These are phyloP conservation scores for Colletotrichum sp. DNA, from an alignment of 2,329 filamentous ascomycete species.

Conservation along the genomic window DNA sequence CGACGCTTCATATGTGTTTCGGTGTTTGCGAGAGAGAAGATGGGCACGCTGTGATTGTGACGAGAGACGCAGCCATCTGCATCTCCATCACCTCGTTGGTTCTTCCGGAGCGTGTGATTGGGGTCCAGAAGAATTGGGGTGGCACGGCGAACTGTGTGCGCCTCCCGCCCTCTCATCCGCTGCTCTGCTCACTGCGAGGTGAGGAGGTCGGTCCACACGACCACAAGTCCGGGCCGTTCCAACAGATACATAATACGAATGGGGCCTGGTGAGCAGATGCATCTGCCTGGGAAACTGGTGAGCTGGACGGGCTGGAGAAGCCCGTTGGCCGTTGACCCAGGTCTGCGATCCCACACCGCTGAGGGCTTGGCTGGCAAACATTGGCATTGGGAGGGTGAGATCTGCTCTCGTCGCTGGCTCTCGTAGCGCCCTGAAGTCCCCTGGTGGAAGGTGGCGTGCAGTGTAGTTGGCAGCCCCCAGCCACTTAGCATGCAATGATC, in stretches of 20 bases:
- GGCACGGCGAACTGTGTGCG: background rate
- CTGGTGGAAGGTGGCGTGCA: conserved; percentile 9
- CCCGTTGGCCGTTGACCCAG: background rate
- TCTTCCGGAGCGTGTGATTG: conserved; percentile 7
- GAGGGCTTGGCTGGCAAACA: background rate
- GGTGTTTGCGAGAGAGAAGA: conserved; percentile 1
- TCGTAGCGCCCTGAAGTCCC: conserved; percentile 6
- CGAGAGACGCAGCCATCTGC: conserved; percentile 2
- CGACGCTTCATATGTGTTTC: conserved; percentile 17
- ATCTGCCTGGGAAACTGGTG: background rate
- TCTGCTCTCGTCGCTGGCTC: background rate
- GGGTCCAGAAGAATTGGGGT: conserved; percentile 8
- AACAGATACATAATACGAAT: background rate
- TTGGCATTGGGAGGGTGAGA: background rate
- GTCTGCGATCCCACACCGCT: background rate
- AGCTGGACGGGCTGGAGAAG: background rate
- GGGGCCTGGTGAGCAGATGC: background rate
- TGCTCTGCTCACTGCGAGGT: background rate
- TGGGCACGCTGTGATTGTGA: conserved; percentile 9
- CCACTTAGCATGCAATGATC: conserved; percentile 20
- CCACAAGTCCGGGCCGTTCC: background rate
- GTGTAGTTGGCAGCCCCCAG: background rate
- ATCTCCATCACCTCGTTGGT: conserved; percentile 12
- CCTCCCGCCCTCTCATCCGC: background rate
- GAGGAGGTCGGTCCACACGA: background rate